A percentile compares a stretch with the other conserved stretches of the same genome.
Conservation (phyloP, 192 early-diverging fungal species). For the Chytriomyces sp. region DNA sequence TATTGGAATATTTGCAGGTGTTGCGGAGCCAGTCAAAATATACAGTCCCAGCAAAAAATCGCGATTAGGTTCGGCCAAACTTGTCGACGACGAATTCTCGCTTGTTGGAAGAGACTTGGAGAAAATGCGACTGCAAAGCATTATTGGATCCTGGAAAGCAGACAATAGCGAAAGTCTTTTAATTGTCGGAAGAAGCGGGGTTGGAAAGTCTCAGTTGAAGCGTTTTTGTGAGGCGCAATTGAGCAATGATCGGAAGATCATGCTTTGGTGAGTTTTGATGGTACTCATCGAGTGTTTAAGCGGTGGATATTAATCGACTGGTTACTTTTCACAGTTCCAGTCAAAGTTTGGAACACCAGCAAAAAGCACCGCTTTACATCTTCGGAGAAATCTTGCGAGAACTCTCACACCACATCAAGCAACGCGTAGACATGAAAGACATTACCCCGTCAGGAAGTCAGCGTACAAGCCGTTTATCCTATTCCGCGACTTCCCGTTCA, state of each 20-base stretch:
- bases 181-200: conserved; percentile 26
- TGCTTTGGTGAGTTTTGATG: conserved; percentile 23
- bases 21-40: conserved; percentile 16
- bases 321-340: neutral
- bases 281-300: too few species aligned
- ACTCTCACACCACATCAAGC: conserved; percentile 25
- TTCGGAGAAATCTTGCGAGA: conserved; percentile 33
- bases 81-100: neutral
- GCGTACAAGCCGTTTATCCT: neutral
- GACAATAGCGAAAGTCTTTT: conserved; percentile 12
- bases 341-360: conserved; percentile 33
- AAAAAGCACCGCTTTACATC: conserved; percentile 30
- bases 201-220: conserved; percentile 24
- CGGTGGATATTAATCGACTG: neutral
- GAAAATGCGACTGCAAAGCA: conserved; percentile 6
- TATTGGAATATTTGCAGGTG: conserved; percentile 2
- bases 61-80: neutral
- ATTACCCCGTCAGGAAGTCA: conserved; percentile 18
- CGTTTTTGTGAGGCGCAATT: conserved; percentile 14
- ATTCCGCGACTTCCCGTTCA: neutral
- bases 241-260: neutral
- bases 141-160: conserved; percentile 4
- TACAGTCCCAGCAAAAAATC: conserved; percentile 21
- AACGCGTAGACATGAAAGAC: conserved; percentile 15
- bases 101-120: conserved; percentile 26